Conservation (phyloP, 1,139 yeast genomes). For the Debaryomycetaceae sp. region DNA sequence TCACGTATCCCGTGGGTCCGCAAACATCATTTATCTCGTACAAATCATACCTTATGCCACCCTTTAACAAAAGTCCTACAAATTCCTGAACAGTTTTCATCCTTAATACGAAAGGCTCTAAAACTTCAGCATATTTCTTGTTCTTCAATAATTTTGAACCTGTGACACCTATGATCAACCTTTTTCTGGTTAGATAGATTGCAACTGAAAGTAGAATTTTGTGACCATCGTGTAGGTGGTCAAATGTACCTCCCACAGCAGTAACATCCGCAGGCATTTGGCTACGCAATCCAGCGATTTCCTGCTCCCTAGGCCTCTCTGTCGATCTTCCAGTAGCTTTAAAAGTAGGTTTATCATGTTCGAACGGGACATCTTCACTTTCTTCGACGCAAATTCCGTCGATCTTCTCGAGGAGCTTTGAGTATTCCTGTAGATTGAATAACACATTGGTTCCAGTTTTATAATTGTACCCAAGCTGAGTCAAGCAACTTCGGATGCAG, state of each 20-base stretch:
- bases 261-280: constrained; percentile 8
- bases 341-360: background rate
- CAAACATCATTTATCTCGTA: constrained; percentile 78
- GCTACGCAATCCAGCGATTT: background rate
- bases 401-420: constrained; percentile 1
- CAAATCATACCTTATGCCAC: constrained; percentile 31
- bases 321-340: background rate
- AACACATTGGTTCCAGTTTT: constrained; percentile 30
- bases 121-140: constrained; percentile 65
- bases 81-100: constrained; percentile 46
- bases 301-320: background rate
- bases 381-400: constrained; percentile 1
- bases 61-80: constrained; percentile 39
- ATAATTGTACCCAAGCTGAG: constrained; percentile 19
- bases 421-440: constrained; percentile 16
- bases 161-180: constrained; percentile 78
- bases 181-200: constrained; percentile 52
- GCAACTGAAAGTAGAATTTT: constrained; percentile 76
- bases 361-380: constrained; percentile 2
- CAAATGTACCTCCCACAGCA: constrained; percentile 96
- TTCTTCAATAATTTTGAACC: constrained; percentile 71
- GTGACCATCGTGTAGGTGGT: constrained; percentile 95
- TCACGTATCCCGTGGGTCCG: constrained; percentile 88
- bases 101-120: constrained; percentile 60
- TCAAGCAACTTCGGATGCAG: constrained; percentile 18